Evolutionary conservation across 2,329 filamentous ascomycete genomes (phyloP).

Genomic region (Pezicula radicicola): DNA sequence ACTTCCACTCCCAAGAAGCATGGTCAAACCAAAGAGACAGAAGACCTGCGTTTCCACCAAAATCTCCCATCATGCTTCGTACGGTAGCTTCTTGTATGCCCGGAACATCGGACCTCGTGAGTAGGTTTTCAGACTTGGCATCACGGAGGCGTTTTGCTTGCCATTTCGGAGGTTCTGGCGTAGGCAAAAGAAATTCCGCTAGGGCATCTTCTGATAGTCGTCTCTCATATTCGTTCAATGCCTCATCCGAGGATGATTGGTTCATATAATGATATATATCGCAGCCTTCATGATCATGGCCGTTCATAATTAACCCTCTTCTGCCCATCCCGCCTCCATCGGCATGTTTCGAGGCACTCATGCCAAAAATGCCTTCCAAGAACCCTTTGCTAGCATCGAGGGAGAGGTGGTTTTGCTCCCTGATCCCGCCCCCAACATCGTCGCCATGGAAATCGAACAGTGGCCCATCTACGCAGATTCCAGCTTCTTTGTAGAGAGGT

Average conservation of each 20-base stretch:
- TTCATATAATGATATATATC: slow-evolving; percentile 83
- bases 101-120: slow-evolving; percentile 43
- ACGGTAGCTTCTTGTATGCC: slow-evolving; percentile 88
- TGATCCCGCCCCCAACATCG: slow-evolving; percentile 67
- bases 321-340: slow-evolving; percentile 63
- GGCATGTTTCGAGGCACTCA: slow-evolving; percentile 60
- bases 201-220: background rate
- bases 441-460: slow-evolving; percentile 74
- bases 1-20: slow-evolving; percentile 70
- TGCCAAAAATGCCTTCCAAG: slow-evolving; percentile 80
- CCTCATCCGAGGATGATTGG: slow-evolving; percentile 39
- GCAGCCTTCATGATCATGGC: slow-evolving; percentile 94
- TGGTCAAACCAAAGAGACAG: slow-evolving; percentile 87
- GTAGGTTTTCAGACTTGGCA: slow-evolving; percentile 38
- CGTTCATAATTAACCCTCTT: slow-evolving; percentile 79
- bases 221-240: slow-evolving; percentile 4
- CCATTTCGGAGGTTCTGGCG: slow-evolving; percentile 21
- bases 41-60: slow-evolving; percentile 85
- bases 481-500: slow-evolving; percentile 78
- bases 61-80: slow-evolving; percentile 97
- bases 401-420: slow-evolving; percentile 89
- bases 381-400: slow-evolving; percentile 68
- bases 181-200: background rate
- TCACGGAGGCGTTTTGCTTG: slow-evolving; percentile 45
- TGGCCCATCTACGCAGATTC: slow-evolving; percentile 80